A percentile compares a stretch with the other conserved stretches of the same genome.
phyloP scores from a whole-genome alignment of 495 filamentous ascomycete species.

The Aspergillus panamensis region DNA sequence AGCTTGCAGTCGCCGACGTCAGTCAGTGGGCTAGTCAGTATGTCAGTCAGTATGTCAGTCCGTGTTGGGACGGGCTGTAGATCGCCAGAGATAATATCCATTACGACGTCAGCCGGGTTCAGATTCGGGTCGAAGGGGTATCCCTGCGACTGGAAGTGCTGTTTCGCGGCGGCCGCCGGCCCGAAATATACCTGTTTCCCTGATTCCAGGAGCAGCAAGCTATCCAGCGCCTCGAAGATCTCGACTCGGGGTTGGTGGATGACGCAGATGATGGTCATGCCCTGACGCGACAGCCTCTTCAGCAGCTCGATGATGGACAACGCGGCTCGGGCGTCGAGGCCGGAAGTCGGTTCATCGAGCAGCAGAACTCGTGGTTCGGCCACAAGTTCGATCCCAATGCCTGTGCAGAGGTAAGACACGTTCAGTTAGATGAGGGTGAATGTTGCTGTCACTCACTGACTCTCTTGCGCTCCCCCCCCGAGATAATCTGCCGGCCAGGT shows the following conservation, averaged over 20 bases:
- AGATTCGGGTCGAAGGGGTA: slow-evolving; percentile 61
- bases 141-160: slow-evolving; percentile 57
- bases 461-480: slow-evolving; percentile 70
- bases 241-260: slow-evolving; percentile 75
- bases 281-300: slow-evolving; percentile 63
- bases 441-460: slow-evolving; percentile 41
- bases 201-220: slow-evolving; percentile 63
- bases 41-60: no score
- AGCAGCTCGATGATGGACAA: slow-evolving; percentile 71
- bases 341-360: slow-evolving; percentile 72
- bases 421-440: no score
- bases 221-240: slow-evolving; percentile 66
- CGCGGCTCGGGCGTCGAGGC: slow-evolving; percentile 72
- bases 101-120: slow-evolving; percentile 72
- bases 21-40: no score
- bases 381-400: slow-evolving; percentile 72
- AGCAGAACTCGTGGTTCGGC: slow-evolving; percentile 67
- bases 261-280: slow-evolving; percentile 67
- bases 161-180: not conserved
- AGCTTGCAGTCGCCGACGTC: not conserved
- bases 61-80: not conserved
- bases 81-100: slow-evolving; percentile 42
- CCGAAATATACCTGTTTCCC: slow-evolving; percentile 47
- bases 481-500: slow-evolving; percentile 50
- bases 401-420: no score